These are phyloP conservation scores for Paramecium biaurelia DNA, from an alignment of 73 alveolate species.

Conservation along the genomic window DNA sequence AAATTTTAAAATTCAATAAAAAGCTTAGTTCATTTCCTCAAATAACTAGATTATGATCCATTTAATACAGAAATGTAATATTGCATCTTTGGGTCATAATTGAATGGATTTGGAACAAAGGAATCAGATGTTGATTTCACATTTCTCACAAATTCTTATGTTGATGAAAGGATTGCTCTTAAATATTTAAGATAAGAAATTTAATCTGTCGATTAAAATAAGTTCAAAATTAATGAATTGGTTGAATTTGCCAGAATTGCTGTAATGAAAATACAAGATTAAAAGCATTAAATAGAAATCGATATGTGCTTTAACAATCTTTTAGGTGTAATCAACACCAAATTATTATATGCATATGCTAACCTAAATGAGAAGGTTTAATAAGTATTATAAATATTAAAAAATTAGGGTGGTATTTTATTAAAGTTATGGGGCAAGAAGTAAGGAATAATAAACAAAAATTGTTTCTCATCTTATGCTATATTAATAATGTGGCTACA, in stretches of 20 bases:
- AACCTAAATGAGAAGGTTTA: not conserved
- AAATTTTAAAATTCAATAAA: not conserved
- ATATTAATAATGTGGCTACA: conserved; percentile 20
- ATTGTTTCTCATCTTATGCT: conserved; percentile 35
- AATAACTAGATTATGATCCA: not conserved
- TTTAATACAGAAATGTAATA: not conserved
- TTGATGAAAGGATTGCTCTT: not conserved
- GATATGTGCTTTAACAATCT: conserved; percentile 27
- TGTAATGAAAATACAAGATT: not conserved
- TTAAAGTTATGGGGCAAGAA: conserved; percentile 21
- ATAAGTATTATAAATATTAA: not conserved
- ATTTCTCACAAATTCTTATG: not conserved
- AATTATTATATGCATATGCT: not conserved
- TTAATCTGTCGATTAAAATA: not conserved
- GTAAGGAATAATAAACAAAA: not conserved
- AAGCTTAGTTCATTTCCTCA: not conserved
- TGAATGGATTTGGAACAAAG: not conserved
- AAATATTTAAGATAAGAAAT: not conserved
- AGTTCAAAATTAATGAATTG: not conserved
- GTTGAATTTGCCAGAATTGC: conserved; percentile 6
- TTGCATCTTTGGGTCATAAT: not conserved
- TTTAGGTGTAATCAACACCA: conserved; percentile 12
- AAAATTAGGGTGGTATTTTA: conserved; percentile 9
- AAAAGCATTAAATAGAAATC: not conserved
- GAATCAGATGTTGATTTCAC: conserved; percentile 1